Base-by-base conservation (phyloP, 2,329 filamentous ascomycete species). In the Arachnomyces sp. region DNA sequence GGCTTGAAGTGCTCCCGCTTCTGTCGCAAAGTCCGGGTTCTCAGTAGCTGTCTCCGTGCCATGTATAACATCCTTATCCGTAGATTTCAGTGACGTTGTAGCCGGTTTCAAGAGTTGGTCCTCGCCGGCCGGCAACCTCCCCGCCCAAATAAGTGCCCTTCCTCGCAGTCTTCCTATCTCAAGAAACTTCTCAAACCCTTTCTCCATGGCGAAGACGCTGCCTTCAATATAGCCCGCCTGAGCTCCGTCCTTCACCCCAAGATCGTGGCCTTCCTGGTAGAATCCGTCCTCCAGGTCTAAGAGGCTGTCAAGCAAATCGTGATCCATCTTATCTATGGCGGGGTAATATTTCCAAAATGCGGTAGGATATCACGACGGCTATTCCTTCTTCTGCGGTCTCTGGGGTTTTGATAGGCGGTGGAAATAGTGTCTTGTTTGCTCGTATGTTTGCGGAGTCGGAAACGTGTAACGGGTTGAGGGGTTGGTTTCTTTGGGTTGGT, bases 111-210 rank as follows among this genome's bases (percentile, higher is more conserved):
- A 12, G 12, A 11, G 2, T 3, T 28, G 34, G 3, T 28, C 32
- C n/a, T 14, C 4, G 21, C 25, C 17, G 11, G 3, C 49, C 3
- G 70, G 69, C 8, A 88, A 63, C 39, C 88, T 74, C 44, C 85
- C 84, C 9, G 81, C 80, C 89, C 90, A 96, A n/a, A 96, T 72
- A 16, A 84, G 66, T 11, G 86, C 80, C 54, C 80, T 82, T 33
- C 87, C 86, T 52, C 90, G 82, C 25, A 96, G 65, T 43, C 75
- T 74, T 2, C 90, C 90, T 60, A 87, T 77, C 46, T 87, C 82
- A 31, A 84, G 59, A 56, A 93, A 95, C 65, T 95, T 96, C 53
- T 95, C 86, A 53, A 92, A 96, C 0, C 89, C 90, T 49, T 89
- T 92, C 59, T 93, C 84, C 31, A 96, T 77, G 1, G 90, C 92